Percentiles rank a stretch among this genome's conserved stretches.
Evolutionary conservation across 257 asterid species (phyloP).

Genomic region (Apocynum venetum): DNA sequence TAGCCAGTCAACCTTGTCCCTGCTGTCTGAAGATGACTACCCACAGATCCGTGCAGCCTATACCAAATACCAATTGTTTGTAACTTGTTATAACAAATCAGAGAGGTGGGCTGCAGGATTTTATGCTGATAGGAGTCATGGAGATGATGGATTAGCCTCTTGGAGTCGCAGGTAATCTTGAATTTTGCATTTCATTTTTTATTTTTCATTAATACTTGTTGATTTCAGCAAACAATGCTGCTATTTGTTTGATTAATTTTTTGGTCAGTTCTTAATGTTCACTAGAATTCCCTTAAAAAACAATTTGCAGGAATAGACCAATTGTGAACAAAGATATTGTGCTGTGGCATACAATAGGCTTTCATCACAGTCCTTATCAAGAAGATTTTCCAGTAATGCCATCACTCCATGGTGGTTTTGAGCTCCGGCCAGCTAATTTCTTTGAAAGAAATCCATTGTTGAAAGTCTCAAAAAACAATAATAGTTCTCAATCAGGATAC

Average conservation of each 20-base stretch:
- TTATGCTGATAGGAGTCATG: conserved; percentile 58
- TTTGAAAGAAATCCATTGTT: conserved; percentile 56
- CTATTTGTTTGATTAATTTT: neutral
- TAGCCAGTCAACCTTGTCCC: conserved; percentile 38
- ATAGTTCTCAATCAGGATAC: neutral
- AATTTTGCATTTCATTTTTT: neutral
- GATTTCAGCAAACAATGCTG: neutral
- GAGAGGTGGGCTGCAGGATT: conserved; percentile 80
- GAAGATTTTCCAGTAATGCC: conserved; percentile 79
- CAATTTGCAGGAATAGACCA: conserved; percentile 37
- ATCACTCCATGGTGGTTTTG: conserved; percentile 45
- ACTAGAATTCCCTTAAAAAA: neutral
- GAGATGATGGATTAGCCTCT: conserved; percentile 59
- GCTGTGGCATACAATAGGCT: conserved; percentile 69
- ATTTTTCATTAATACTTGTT: too few species aligned
- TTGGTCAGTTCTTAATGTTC: neutral
- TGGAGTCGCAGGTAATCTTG: conserved; percentile 51
- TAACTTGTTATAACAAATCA: conserved; percentile 45
- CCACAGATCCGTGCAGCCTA: conserved; percentile 63
- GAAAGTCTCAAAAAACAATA: neutral
- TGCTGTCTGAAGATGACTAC: conserved; percentile 48
- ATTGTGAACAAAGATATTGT: conserved; percentile 60
- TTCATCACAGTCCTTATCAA: conserved; percentile 62
- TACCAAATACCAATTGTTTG: conserved; percentile 58
- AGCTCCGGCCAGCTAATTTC: conserved; percentile 60